A percentile compares a stretch with the other conserved stretches of the same genome.
Conservation (phyloP, 352 stramenopile species). For the Phytophthora tubulina region DNA sequence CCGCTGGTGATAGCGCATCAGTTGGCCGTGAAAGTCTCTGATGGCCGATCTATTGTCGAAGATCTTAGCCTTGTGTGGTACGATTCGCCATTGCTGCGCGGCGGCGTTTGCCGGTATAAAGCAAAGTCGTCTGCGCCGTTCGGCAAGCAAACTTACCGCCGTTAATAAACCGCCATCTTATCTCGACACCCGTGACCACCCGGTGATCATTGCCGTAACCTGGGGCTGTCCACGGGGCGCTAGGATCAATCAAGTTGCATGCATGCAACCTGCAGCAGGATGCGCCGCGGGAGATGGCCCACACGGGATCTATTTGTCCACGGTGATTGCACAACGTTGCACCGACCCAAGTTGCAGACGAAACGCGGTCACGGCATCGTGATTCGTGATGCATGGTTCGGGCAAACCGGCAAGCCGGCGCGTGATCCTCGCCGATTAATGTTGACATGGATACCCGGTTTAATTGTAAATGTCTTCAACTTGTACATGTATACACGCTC, state of each 20-base stretch:
- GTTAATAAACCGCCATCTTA: not conserved
- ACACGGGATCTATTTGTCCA: conserved; percentile 26
- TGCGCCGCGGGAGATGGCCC: conserved; percentile 1
- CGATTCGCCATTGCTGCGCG: not conserved
- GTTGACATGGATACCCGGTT: conserved; percentile 10
- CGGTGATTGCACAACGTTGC: conserved; percentile 38
- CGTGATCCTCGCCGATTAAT: conserved; percentile 20
- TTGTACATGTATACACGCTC: not conserved
- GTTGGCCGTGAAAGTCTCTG: not conserved
- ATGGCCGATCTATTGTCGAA: not conserved
- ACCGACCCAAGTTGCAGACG: conserved; percentile 15
- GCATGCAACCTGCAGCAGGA: conserved; percentile 2
- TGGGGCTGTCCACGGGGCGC: no score
- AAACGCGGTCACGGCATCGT: conserved; percentile 11
- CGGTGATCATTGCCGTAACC: no score
- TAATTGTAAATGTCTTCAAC: conserved; percentile 5
- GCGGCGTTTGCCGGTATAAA: not conserved
- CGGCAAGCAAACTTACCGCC: not conserved
- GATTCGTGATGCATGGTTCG: not conserved
- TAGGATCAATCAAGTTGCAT: not conserved
- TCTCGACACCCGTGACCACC: no score
- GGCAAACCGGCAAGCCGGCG: no score
- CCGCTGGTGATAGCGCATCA: conserved; percentile 7
- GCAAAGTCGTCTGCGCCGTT: not conserved
- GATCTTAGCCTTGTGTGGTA: not conserved